These are phyloP conservation scores for Citrullus mucosospermus DNA, from an alignment of 306 rosid genomes.

Conservation along the genomic window DNA sequence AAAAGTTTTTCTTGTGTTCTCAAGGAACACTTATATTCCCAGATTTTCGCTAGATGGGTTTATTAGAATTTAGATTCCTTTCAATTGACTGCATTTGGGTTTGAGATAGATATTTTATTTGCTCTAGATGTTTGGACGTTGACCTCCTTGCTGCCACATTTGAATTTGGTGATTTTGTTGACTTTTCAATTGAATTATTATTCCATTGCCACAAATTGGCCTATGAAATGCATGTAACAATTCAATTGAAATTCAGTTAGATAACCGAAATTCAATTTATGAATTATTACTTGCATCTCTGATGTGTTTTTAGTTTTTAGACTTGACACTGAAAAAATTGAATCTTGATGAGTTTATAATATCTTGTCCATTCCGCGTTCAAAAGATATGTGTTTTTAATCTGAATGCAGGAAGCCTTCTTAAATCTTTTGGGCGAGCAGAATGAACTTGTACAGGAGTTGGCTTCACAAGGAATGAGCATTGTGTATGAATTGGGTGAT, in stretches of 20 bases:
- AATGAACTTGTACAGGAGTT: slow-evolving; percentile 94
- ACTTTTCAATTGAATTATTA: background rate
- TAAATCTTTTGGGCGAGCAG: slow-evolving; percentile 82
- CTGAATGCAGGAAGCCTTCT: slow-evolving; percentile 86
- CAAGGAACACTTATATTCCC: background rate
- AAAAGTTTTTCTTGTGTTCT: background rate
- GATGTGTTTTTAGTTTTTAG: background rate
- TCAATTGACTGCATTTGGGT: background rate
- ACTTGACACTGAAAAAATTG: background rate
- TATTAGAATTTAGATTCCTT: background rate
- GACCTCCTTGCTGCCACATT: background rate
- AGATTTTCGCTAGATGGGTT: background rate
- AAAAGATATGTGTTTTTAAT: slow-evolving; percentile 10
- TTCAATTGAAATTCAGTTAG: background rate
- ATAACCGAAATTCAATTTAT: background rate
- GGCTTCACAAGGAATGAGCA: slow-evolving; percentile 99
- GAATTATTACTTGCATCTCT: background rate
- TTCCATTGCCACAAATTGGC: background rate
- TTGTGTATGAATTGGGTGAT: slow-evolving; percentile 93
- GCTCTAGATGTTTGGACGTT: background rate
- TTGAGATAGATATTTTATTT: background rate
- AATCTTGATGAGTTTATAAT: background rate
- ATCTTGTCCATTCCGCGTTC: background rate
- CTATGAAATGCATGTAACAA: background rate
- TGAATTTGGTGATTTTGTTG: background rate